A percentile compares a stretch with the other conserved stretches of the same genome.
Conservation (phyloP, 129 eudicot genomes). For the Lactuca saligna region DNA sequence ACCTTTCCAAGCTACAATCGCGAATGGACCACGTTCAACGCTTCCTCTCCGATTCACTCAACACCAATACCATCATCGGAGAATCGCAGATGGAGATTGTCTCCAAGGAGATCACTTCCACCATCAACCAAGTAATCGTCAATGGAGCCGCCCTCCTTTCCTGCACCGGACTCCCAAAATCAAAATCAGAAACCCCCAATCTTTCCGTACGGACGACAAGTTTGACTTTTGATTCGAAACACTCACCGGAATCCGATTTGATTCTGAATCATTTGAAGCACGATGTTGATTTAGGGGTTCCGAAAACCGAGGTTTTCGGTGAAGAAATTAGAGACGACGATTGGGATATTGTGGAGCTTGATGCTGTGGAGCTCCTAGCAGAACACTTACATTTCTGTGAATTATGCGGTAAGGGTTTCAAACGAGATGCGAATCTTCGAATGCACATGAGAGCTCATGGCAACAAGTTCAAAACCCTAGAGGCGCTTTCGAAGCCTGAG, state of each 20-base stretch:
- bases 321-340: constrained; percentile 33
- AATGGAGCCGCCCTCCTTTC: constrained; percentile 76
- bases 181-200: constrained; percentile 1
- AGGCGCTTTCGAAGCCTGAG: constrained; percentile 72
- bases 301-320: constrained; percentile 28
- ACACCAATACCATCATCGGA: constrained; percentile 39
- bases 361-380: constrained; percentile 70
- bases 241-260: constrained; percentile 13
- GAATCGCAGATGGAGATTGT: constrained; percentile 45
- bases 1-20: constrained; percentile 56
- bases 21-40: constrained; percentile 59
- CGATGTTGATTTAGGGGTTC: constrained; percentile 21
- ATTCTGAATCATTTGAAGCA: not conserved
- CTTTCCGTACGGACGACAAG: constrained; percentile 8
- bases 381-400: constrained; percentile 85
- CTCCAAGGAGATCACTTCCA: constrained; percentile 58
- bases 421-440: constrained; percentile 89
- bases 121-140: constrained; percentile 64
- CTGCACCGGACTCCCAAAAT: constrained; percentile 11
- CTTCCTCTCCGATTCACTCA: constrained; percentile 59
- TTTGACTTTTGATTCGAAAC: not conserved
- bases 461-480: constrained; percentile 65
- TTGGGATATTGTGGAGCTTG: constrained; percentile 67
- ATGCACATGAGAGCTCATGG: constrained; percentile 99
- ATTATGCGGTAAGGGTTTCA: constrained; percentile 88